Base-by-base conservation (phyloP, 139 green algal genomes). In the Axilococcus clingmanii region DNA sequence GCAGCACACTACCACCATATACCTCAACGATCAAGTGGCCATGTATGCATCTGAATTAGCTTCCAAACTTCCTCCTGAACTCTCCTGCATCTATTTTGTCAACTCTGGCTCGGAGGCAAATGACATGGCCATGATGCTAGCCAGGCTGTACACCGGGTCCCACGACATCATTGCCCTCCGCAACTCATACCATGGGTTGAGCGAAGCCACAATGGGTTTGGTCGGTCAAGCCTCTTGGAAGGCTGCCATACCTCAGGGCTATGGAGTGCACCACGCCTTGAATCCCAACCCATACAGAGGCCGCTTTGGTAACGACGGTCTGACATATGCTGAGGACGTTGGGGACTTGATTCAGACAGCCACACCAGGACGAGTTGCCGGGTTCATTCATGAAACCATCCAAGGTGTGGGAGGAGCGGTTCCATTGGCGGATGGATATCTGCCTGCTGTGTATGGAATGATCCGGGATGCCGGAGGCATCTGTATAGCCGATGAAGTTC, bases 401-500 rank as follows among this genome's bases (percentile, higher is more conserved):
- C 85, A 88, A 66, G 89, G 90, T 2, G 89, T 96, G 19, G 91
- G 91, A 8, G 90, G 90, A 17, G 59, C 85, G 0, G 70, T 87
- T 28, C 65, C 71, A 2, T 68, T 97, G 42, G 80, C 81, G 5
- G 59, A 81, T 25, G 91, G 85, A 4, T 98, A 95, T 76, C 65
- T 98, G 52, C 77, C 84, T 3, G 72, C 64, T 9, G 84, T 74
- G 11, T 97, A 97, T 65, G 70, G 94, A 75, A 72, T 83, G 24
- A 63, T 97, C 17, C 71, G 91, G 2, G 72, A 73, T n/a, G 80
- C 82, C 4, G 91, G 91, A 17, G 91, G 91, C 16, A 41, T 98
- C 32, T 95, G 84, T 69, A 94, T 98, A 34, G 87, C 91, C 0
- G 91, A 98, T 58, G 91, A 98, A 66, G 91, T 98, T 28, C 91